Conservation (phyloP, 257 asterid genomes). For the Buddleja alternifolia region DNA sequence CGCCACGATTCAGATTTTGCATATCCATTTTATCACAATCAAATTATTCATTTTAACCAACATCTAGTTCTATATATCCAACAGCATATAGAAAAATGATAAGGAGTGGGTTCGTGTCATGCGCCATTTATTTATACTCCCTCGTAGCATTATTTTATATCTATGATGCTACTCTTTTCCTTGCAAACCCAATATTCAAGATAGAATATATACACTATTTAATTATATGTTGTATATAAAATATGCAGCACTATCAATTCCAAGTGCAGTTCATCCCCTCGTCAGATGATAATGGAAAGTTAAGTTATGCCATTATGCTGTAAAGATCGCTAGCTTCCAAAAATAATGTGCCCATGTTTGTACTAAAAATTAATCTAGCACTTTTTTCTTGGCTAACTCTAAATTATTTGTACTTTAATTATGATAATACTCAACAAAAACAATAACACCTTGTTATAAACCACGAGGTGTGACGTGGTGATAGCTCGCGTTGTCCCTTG, state of each 20-base stretch:
- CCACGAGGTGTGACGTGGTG: too few species aligned
- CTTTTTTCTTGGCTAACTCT: conserved; percentile 28
- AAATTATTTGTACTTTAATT: background rate
- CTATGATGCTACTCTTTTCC: conserved; percentile 28
- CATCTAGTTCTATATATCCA: too few species aligned
- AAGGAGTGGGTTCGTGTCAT: too few species aligned
- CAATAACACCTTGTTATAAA: background rate
- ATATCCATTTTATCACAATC: too few species aligned
- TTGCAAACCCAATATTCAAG: conserved; percentile 23
- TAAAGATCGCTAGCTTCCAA: conserved; percentile 41
- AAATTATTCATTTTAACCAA: too few species aligned
- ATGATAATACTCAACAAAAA: background rate
- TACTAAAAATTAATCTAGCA: conserved; percentile 32
- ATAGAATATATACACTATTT: conserved; percentile 18
- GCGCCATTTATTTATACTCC: background rate
- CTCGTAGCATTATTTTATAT: background rate
- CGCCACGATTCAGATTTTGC: too few species aligned
- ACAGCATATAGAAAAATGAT: background rate
- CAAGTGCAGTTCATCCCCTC: conserved; percentile 39
- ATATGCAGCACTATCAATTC: conserved; percentile 36
- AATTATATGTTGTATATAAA: conserved; percentile 10
- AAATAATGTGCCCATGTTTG: conserved; percentile 36
- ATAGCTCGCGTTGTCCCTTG: too few species aligned
- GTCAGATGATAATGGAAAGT: conserved; percentile 43
- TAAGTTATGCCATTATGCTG: conserved; percentile 53